Base-by-base conservation (phyloP, 495 filamentous ascomycete species). In the Penicillium coprophilum region DNA sequence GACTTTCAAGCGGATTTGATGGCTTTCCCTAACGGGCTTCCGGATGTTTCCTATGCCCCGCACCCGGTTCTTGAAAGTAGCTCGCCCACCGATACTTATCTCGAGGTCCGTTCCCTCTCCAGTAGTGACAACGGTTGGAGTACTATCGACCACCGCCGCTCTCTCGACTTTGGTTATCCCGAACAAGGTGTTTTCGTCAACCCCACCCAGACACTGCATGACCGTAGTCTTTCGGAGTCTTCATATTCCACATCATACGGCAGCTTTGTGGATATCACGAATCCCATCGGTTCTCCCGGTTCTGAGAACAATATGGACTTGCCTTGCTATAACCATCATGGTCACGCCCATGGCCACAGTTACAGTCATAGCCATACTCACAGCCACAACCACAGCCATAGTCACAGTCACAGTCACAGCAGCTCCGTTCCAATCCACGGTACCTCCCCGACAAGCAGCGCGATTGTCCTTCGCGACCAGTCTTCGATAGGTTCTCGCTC, bases 91-190 rank as follows among this genome's bases (percentile, higher is more conserved):
- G 87, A 89, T 56, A 91, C 87, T 36, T 90, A 87, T 68, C 72
- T 95, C 8, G 91, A 96, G 71, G 88, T 93, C 38, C 75, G 90
- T 24, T 96, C 92, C 13, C 74, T 94, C 58, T 90, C 89, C 11
- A 82, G 84, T 58, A 92, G 89, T 69, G 91, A 95, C 59, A 88
- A 90, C 67, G 90, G 89, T 38, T 96, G 91, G 92, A 82, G 79
- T 44, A 79, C 82, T 21, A 83, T 94, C 17, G 88, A 93, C 57
- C 77, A 82, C 54, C 77, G 77, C 64, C 66, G 79, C 70, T 66
- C 85, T 67, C 59, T 83, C 69, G 69, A 78, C 61, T 74, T 80
- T 55, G 73, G 77, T 7, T 81, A 73, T 66, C 75, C 80, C 13
- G 75, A 82, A 45, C 71, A 73, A 45, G 72, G 75, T 30, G 82